phyloP scores from a whole-genome alignment of 495 filamentous ascomycete genomes.

The Penicillium paradoxum region DNA sequence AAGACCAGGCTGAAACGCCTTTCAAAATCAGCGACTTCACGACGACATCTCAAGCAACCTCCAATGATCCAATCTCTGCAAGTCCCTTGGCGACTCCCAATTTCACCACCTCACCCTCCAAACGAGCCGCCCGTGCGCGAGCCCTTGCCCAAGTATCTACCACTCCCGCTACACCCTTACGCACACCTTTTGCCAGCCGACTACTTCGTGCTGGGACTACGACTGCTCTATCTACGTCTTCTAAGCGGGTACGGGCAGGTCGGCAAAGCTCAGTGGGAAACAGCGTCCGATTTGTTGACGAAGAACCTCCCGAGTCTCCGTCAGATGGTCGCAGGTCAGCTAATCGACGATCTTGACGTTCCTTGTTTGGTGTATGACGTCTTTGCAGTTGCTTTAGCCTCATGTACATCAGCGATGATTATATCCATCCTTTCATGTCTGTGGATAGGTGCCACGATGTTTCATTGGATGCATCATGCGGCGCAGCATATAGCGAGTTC shows the following conservation, averaged over 20 bases:
- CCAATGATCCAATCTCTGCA: slow-evolving; percentile 29
- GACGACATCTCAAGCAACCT: slow-evolving; percentile 14
- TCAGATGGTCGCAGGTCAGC: slow-evolving; percentile 37
- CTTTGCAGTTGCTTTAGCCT: neutral
- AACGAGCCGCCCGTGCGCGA: slow-evolving; percentile 49
- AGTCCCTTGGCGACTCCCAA: slow-evolving; percentile 48
- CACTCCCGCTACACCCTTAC: slow-evolving; percentile 46
- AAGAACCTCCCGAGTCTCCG: slow-evolving; percentile 41
- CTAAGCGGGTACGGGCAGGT: slow-evolving; percentile 26
- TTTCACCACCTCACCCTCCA: slow-evolving; percentile 54
- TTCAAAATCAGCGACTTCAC: slow-evolving; percentile 45
- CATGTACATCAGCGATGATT: slow-evolving; percentile 15
- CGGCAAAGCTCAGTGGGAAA: slow-evolving; percentile 34
- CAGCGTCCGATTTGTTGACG: slow-evolving; percentile 43
- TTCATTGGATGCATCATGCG: slow-evolving; percentile 23
- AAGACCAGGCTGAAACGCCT: slow-evolving; percentile 38
- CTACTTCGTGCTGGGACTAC: slow-evolving; percentile 34
- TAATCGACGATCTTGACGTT: slow-evolving; percentile 29
- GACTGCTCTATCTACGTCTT: slow-evolving; percentile 24
- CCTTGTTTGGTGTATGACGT: slow-evolving; percentile 11
- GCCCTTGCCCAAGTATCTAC: slow-evolving; percentile 47
- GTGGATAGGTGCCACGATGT: slow-evolving; percentile 12
- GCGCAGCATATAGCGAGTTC: slow-evolving; percentile 26
- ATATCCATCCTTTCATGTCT: slow-evolving; percentile 11
- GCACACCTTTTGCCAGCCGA: slow-evolving; percentile 44